Evolutionary conservation across 805 yeast species (phyloP), one percentile per base, ranked within the genome.

Genomic region (Candida dendrica): DNA sequence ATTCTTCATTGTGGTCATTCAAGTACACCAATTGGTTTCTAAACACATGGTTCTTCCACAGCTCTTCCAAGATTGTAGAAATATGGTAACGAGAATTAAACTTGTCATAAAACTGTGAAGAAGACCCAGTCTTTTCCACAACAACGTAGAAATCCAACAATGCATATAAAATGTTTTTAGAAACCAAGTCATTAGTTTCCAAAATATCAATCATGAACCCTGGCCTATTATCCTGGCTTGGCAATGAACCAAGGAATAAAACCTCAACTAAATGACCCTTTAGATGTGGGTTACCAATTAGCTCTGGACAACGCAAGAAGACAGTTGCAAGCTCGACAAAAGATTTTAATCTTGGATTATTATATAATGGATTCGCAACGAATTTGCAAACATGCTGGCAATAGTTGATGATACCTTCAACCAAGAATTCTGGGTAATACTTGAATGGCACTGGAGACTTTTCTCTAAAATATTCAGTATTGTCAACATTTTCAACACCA

Each of bases 41-140:
- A 63, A 86, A 91, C 26, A 67, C 58, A 18, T 80, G 81, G 50
- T 77, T 77, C 44, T 79, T 74, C 95, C 97, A 93, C 42, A 93
- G 66, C 51, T 81, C 80, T 59, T 88, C 91, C 53, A 93, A 65
- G 29, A 93, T 83, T 37, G 76, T 76, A 1, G 96, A 84, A 24
- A 93, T 86, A 58, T 87, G 83, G 62, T 80, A 91, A 60, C 98
- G 75, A 36, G 87, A 77, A 60, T 88, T 90, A 66, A 93, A 93
- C 64, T 93, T 93, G 61, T 93, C 99, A 61, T 91, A 91, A 58
- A 91, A 93, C 63, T 93, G 98, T 0, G 95, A 80, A 7, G 91
- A 81, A 2, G 96, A 84, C 9, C 98, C 98, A 0, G 98, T 93
- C 55, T 86, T 89, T 60, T 93, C 99, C 39, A 91, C 90, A 72